Percentiles rank a stretch among this genome's conserved stretches.
Conservation (phyloP, 2,329 filamentous ascomycete genomes). For the Talaromyces sp. region DNA sequence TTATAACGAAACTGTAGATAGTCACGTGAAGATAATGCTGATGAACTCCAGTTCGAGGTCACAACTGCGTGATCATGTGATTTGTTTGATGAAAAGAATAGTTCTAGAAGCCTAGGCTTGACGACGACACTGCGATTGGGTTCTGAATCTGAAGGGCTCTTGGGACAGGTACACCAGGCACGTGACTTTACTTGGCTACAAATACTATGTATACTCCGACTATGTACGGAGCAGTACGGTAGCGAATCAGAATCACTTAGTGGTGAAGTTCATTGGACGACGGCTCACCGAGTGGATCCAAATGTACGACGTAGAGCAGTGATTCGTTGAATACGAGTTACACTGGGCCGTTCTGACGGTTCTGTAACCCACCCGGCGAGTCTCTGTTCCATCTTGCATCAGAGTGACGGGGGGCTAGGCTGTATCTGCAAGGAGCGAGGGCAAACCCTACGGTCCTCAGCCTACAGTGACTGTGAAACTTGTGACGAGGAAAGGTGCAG, state of each 20-base stretch:
- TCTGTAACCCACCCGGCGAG: slow-evolving; percentile 4
- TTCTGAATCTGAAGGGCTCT: not conserved
- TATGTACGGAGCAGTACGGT: not conserved
- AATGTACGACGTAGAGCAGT: not conserved
- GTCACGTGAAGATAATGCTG: not conserved
- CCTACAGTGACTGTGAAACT: not conserved
- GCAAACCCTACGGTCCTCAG: slow-evolving; percentile 21
- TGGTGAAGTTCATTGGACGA: not conserved
- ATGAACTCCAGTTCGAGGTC: not conserved
- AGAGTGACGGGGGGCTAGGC: slow-evolving; percentile 23
- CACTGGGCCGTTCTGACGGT: not conserved
- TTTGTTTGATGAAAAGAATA: not conserved
- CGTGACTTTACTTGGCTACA: not conserved
- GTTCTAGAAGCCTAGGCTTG: not conserved
- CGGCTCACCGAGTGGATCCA: not conserved
- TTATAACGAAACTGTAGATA: not conserved
- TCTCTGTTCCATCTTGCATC: slow-evolving; percentile 21
- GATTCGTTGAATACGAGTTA: not conserved
- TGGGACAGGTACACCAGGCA: not conserved
- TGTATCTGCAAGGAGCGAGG: slow-evolving; percentile 26
- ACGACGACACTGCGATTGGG: not conserved
- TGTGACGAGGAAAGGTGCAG: not conserved
- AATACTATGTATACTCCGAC: not conserved
- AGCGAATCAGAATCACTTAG: not conserved
- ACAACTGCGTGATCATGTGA: not conserved